These are phyloP conservation scores for Thuja plicata DNA, from an alignment of 83 land plant genomes.

Conservation along the genomic window DNA sequence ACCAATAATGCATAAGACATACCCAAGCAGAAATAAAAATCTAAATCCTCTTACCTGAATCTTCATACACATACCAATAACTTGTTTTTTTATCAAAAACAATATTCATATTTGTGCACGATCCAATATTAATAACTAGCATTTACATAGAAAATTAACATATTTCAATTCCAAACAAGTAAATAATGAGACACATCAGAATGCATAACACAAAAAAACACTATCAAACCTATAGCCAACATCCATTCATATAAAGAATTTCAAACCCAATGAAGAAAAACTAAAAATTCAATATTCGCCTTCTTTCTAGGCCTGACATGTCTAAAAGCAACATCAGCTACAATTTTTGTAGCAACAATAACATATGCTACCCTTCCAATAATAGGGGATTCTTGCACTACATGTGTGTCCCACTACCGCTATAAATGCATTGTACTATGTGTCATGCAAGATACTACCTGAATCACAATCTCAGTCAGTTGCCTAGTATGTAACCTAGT, in stretches of 20 bases:
- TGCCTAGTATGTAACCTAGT: too few species aligned
- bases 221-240: background rate
- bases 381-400: background rate
- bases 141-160: background rate
- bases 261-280: background rate
- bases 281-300: slow-evolving; percentile 30
- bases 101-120: too few species aligned
- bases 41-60: too few species aligned
- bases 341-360: slow-evolving; percentile 85
- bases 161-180: background rate
- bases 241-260: too few species aligned
- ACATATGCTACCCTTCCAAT: slow-evolving; percentile 92
- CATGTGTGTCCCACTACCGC: too few species aligned
- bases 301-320: slow-evolving; percentile 95
- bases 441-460: too few species aligned
- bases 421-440: too few species aligned
- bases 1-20: too few species aligned
- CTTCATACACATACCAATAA: too few species aligned
- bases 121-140: background rate
- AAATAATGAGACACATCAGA: background rate
- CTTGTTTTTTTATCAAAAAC: too few species aligned
- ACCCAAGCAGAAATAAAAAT: too few species aligned
- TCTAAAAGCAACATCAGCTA: slow-evolving; percentile 96
- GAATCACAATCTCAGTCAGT: too few species aligned
- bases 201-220: background rate